Base-by-base conservation (phyloP, 805 yeast species). In the Ogataea zsoltii region DNA sequence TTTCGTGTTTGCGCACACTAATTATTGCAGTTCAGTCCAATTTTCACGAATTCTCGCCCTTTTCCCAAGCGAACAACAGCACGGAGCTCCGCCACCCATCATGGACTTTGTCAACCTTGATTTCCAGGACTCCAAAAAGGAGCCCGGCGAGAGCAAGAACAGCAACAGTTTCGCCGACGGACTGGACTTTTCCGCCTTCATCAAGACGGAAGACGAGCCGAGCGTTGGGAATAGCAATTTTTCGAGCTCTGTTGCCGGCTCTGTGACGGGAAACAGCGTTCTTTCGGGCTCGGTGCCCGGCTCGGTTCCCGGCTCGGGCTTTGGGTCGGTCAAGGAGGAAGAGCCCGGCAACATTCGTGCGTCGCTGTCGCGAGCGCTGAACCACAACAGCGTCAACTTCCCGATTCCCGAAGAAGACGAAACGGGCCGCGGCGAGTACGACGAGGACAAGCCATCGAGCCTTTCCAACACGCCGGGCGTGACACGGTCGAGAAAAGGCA, bases 331-430 rank as follows among this genome's bases (percentile, higher is more conserved):
- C 19, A 38, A 38, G 14, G 46, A 50, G 11, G 44, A 35, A 17
- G 54, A 51, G 16, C 37, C 44, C 1, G 46, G 38, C 19, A 29
- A 28, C 19, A 53, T 55, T 14, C 48, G 55, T n/a, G 53, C 55
- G 13, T 54, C 57, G 1, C 38, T 55, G n/a, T 55, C 60, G 10
- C 48, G 51, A 34, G 58, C 56, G 3, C 23, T 56, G 33, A 37
- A 49, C 28, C 42, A 46, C 38, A 47, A 36, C 19, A 33, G 31
- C 25, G 48, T 31, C 28, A 51, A 41, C 17, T 49, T 39, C 21
- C 41, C 55, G 2, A 50, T 51, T 7, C 53, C 49, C n/a, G 59
- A 55, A 36, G 53, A 50, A 19, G 49, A 47, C 17, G 49, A 50
- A 10, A 49, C n/a, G 21, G 17, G 4, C 13, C 19, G 14, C 21